Conservation (phyloP, 2,329 filamentous ascomycete genomes). For the Ophiostoma quercus region DNA sequence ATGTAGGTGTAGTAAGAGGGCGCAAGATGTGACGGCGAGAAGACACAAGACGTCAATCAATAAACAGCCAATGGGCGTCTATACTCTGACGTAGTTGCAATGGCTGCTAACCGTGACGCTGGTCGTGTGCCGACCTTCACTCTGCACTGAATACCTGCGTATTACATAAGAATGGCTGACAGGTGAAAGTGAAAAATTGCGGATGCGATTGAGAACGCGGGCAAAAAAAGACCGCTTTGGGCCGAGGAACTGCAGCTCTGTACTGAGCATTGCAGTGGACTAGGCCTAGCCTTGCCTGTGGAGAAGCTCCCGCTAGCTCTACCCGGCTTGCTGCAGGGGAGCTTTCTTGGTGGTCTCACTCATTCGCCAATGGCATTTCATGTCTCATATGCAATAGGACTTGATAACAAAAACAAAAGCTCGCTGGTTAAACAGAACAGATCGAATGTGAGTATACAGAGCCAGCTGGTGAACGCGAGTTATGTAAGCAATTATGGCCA, state of each 20-base stretch:
- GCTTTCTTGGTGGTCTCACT: not conserved
- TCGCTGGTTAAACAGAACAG: too few species aligned
- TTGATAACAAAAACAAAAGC: not conserved
- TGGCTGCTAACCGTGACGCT: conserved; percentile 3
- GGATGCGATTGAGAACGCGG: not conserved
- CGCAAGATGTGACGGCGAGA: not conserved
- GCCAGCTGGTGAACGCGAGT: not conserved
- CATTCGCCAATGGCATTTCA: not conserved
- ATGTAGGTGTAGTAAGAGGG: not conserved
- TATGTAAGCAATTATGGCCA: not conserved
- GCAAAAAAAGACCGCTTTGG: not conserved
- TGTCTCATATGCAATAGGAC: not conserved
- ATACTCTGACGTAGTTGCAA: conserved; percentile 3
- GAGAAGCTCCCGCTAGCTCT: not conserved
- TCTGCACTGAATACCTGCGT: not conserved
- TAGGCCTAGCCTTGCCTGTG: not conserved
- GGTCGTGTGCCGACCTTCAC: not conserved
- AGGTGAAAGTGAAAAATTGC: not conserved
- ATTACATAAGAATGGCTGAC: conserved; percentile 1
- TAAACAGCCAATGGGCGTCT: not conserved
- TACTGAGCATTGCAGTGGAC: not conserved
- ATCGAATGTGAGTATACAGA: not conserved
- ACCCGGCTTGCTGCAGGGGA: not conserved
- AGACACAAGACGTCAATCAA: not conserved
- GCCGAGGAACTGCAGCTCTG: not conserved